Conservation (phyloP, 1,284 basidiomycete genomes). For the Pyrrhoderma noxium region DNA sequence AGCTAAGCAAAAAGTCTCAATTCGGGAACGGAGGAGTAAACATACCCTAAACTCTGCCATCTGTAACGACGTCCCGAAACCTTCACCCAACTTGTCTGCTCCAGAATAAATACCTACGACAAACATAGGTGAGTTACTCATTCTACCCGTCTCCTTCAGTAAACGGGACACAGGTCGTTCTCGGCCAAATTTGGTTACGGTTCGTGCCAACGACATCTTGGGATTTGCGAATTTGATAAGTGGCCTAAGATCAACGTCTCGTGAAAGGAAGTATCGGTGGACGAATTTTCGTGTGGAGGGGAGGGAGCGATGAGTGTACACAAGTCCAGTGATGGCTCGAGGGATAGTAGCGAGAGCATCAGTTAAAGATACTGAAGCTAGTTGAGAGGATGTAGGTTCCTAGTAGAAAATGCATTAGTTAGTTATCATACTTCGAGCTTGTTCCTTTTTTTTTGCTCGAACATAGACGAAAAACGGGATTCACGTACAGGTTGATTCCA, state of each 20-base stretch:
- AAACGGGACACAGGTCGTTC: constrained; percentile 71
- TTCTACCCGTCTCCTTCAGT: constrained; percentile 87
- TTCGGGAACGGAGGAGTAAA: too few species aligned
- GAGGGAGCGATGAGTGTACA: constrained; percentile 74
- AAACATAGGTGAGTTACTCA: constrained; percentile 85
- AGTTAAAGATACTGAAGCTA: constrained; percentile 42
- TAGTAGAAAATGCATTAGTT: constrained; percentile 22
- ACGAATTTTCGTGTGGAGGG: constrained; percentile 76
- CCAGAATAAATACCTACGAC: constrained; percentile 93
- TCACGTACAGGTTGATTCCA: constrained; percentile 62
- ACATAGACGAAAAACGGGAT: constrained; percentile 3
- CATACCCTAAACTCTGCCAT: constrained; percentile 94
- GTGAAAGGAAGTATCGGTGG: constrained; percentile 78
- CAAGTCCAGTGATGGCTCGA: constrained; percentile 67
- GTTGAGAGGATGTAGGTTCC: constrained; percentile 43
- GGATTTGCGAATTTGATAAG: constrained; percentile 90
- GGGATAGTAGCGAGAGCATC: constrained; percentile 75
- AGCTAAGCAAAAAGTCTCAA: too few species aligned
- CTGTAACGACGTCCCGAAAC: constrained; percentile 84
- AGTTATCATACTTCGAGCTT: background rate
- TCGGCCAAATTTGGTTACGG: constrained; percentile 71
- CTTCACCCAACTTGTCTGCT: constrained; percentile 87
- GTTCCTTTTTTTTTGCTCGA: background rate
- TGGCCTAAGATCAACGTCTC: constrained; percentile 72
- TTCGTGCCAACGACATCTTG: constrained; percentile 72